These are phyloP conservation scores for Lactifluus rugatus DNA, from an alignment of 768 basidiomycete genomes.

Conservation along the genomic window DNA sequence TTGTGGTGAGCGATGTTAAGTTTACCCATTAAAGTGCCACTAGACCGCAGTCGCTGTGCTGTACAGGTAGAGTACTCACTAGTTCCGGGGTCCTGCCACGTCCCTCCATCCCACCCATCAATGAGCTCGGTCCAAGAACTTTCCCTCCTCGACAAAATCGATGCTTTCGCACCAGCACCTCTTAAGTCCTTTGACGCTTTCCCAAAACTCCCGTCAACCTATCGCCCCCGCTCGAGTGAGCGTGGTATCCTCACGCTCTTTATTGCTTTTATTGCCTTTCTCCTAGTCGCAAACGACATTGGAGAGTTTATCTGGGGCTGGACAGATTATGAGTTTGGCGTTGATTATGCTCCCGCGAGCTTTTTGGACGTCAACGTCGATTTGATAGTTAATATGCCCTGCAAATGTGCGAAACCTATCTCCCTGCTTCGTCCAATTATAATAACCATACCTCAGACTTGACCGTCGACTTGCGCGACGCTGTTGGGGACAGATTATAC, in stretches of 20 bases:
- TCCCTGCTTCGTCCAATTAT: not conserved
- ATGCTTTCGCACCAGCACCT: conserved; percentile 21
- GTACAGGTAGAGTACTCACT: not conserved
- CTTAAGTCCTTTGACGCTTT: conserved; percentile 33
- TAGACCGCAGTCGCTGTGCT: not conserved
- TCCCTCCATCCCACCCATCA: not conserved
- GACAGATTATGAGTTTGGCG: conserved; percentile 81
- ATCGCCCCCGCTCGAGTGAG: conserved; percentile 24
- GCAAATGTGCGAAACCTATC: conserved; percentile 56
- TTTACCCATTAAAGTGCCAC: conserved; percentile 50
- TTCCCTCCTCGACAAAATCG: conserved; percentile 24
- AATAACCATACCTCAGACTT: conserved; percentile 41
- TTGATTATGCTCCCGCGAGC: conserved; percentile 54
- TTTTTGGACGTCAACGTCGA: conserved; percentile 85
- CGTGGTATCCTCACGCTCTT: conserved; percentile 41
- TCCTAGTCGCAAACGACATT: conserved; percentile 80
- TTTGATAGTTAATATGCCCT: conserved; percentile 87
- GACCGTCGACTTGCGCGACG: conserved; percentile 83
- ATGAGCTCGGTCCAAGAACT: conserved; percentile 24
- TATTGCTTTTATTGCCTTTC: conserved; percentile 49
- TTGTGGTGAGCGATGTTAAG: conserved; percentile 88
- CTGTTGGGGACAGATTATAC: conserved; percentile 85
- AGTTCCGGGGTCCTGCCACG: conserved; percentile 7
- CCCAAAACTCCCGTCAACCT: conserved; percentile 30
- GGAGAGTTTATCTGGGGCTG: conserved; percentile 92